Base-by-base conservation (phyloP, 345 rosid genomes). In the Boechera stricta region DNA sequence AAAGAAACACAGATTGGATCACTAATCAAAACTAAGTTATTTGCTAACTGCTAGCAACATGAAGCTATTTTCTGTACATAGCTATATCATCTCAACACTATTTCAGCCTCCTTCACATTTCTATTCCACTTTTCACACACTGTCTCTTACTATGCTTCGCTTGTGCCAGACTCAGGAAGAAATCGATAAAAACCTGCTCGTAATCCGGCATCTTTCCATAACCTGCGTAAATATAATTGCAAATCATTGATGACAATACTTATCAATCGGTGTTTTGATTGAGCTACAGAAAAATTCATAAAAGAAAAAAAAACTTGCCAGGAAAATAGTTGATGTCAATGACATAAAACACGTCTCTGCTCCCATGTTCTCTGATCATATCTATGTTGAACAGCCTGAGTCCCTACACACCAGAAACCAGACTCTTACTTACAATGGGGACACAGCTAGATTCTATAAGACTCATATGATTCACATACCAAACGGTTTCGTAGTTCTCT, bases 251-350 rank as follows among this genome's bases (percentile, higher is more conserved):
- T 32, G 45, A 67, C 15, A n/a, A 1, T 31, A 39, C 13, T 29
- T 24, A 35, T 57, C 45, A 29, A 47, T 45, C 13, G 1, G 18
- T 55, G 11, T 15, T 33, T 33, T 5, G 21, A 13, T 33, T 18
- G 33, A 70, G 29, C 63, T 29, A 18, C 6, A 2, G 1, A 62
- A 21, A 69, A 8, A 16, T 41, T 28, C 52, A 57, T 5, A 4
- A 26, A n/a, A 21, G 11, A 10, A 0, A 2, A 24, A 26, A 59
- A 85, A 59, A 87, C 94, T 83, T 86, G 80, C 97, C 96, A 69
- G 97, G 96, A 78, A 94, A 94, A 81, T 91, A 94, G 82, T 94
- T 94, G 79, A 91, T 94, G 89, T 94, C 96, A 26, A 94, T 87
- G 65, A 91, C 98, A 69, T 89, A 90, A 82, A 85, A 94, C 64